Percentiles rank a stretch among this genome's conserved stretches.
These are phyloP conservation scores for Diaporthe citriasiana DNA, from an alignment of 2,329 filamentous ascomycete genomes.

Conservation along the genomic window DNA sequence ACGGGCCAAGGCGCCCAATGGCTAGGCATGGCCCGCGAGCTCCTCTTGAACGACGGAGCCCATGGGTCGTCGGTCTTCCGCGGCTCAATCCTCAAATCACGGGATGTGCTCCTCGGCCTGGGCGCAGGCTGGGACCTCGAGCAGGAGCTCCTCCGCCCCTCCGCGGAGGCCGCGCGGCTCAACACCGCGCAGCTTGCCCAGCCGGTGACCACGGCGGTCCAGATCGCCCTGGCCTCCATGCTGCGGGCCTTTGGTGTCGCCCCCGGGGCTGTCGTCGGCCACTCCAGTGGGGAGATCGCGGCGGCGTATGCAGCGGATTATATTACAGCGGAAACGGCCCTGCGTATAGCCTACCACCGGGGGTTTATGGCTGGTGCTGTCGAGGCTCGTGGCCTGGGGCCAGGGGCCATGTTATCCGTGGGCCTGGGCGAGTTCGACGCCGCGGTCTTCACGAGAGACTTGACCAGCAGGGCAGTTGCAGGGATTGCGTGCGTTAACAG, in stretches of 20 bases:
- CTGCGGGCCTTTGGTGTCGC: slow-evolving; percentile 50
- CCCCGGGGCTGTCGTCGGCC: slow-evolving; percentile 53
- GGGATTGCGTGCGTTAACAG: slow-evolving; percentile 65
- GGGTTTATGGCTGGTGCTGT: slow-evolving; percentile 15
- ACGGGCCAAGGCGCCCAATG: slow-evolving; percentile 34
- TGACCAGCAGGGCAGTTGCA: slow-evolving; percentile 45
- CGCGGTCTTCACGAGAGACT: slow-evolving; percentile 31
- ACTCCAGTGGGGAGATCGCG: slow-evolving; percentile 58
- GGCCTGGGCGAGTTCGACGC: slow-evolving; percentile 28
- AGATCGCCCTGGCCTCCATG: slow-evolving; percentile 58
- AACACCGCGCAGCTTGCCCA: slow-evolving; percentile 52
- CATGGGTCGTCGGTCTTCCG: slow-evolving; percentile 1
- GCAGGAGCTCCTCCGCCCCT: slow-evolving; percentile 18
- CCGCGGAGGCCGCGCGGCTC: background rate
- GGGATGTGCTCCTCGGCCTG: background rate
- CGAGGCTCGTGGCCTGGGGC: background rate
- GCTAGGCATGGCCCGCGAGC: slow-evolving; percentile 2
- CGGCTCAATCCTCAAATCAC: background rate
- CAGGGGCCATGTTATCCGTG: slow-evolving; percentile 44
- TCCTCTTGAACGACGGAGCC: background rate
- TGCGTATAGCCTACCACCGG: slow-evolving; percentile 6
- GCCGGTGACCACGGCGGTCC: slow-evolving; percentile 62
- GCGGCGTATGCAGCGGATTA: slow-evolving; percentile 54
- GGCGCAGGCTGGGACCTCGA: slow-evolving; percentile 15
- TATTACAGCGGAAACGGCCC: background rate